Evolutionary conservation across 176 grass and related monocot species (phyloP).

Genomic region (Aegilops umbellulata): DNA sequence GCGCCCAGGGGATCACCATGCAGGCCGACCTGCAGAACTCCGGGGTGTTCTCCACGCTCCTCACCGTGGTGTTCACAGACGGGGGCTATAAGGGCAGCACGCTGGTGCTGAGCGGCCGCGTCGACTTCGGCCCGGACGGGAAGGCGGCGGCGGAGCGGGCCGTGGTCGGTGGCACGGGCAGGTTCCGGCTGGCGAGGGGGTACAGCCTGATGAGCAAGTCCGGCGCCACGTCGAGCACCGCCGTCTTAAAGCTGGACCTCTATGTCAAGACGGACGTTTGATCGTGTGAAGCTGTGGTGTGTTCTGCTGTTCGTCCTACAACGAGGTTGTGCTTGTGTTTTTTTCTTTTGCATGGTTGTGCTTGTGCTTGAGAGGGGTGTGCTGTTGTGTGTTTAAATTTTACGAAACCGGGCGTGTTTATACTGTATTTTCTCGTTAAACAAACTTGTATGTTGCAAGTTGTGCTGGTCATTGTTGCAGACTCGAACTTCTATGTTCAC

Average conservation of each 20-base stretch:
- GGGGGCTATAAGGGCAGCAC: slow-evolving; percentile 31
- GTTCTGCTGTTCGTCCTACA: not conserved
- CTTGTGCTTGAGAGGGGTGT: too few relatives aligned
- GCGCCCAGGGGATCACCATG: slow-evolving; percentile 14
- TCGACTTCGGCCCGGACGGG: not conserved
- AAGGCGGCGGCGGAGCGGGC: not conserved
- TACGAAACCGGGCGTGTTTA: too few relatives aligned
- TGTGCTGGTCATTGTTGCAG: too few relatives aligned
- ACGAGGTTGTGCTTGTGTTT: too few relatives aligned
- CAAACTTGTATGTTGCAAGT: too few relatives aligned
- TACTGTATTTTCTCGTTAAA: too few relatives aligned
- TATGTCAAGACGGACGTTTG: slow-evolving; percentile 8
- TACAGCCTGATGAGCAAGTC: slow-evolving; percentile 34
- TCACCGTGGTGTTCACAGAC: slow-evolving; percentile 14
- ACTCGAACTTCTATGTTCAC: too few relatives aligned
- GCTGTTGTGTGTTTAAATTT: too few relatives aligned
- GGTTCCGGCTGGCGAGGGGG: slow-evolving; percentile 29
- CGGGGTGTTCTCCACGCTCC: not conserved
- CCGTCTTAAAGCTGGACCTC: slow-evolving; percentile 27
- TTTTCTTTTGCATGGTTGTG: too few relatives aligned
- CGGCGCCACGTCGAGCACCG: slow-evolving; percentile 17
- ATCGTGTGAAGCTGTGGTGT: not conserved
- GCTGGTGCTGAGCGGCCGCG: slow-evolving; percentile 18
- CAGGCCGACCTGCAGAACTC: slow-evolving; percentile 19
- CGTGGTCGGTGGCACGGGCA: slow-evolving; percentile 32